phyloP scores from a whole-genome alignment of 2,329 filamentous ascomycete genomes.

The Neophaeococcomyces mojaviensis region DNA sequence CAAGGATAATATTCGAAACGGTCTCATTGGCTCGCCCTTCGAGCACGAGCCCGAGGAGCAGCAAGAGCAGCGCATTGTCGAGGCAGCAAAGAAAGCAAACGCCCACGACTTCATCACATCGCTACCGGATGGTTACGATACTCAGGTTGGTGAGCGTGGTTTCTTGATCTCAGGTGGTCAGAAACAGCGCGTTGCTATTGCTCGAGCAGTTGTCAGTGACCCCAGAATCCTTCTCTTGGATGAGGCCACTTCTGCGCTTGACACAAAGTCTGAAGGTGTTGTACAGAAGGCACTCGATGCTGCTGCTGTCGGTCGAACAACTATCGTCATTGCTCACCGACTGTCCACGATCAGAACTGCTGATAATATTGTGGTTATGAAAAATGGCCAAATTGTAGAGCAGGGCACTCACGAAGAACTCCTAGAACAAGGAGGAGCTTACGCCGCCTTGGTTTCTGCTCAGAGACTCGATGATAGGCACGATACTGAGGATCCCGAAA shows the following conservation, averaged over 20 bases:
- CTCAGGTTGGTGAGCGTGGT: slow-evolving; percentile 89
- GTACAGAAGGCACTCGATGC: slow-evolving; percentile 88
- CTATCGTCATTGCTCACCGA: slow-evolving; percentile 91
- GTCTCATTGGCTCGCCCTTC: slow-evolving; percentile 73
- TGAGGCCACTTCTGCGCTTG: slow-evolving; percentile 87
- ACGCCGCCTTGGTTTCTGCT: slow-evolving; percentile 77
- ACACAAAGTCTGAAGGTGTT: slow-evolving; percentile 89
- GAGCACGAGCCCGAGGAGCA: slow-evolving; percentile 62
- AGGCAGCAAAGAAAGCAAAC: slow-evolving; percentile 84
- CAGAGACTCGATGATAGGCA: slow-evolving; percentile 66
- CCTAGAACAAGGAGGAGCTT: slow-evolving; percentile 62
- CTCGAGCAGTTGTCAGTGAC: slow-evolving; percentile 80
- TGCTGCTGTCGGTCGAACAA: slow-evolving; percentile 78
- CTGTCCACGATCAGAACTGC: slow-evolving; percentile 90
- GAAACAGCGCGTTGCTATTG: slow-evolving; percentile 94
- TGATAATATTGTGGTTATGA: slow-evolving; percentile 94
- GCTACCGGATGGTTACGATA: slow-evolving; percentile 84
- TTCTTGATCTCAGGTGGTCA: slow-evolving; percentile 90
- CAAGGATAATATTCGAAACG: slow-evolving; percentile 81
- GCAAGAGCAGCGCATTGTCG: slow-evolving; percentile 62
- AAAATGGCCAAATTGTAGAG: slow-evolving; percentile 75
- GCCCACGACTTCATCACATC: slow-evolving; percentile 82
- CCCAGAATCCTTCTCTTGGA: slow-evolving; percentile 89
- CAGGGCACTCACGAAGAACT: slow-evolving; percentile 82
- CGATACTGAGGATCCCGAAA: too few species aligned